phyloP scores from a whole-genome alignment of 257 asterid species.

The Nicotiana attenuata region DNA sequence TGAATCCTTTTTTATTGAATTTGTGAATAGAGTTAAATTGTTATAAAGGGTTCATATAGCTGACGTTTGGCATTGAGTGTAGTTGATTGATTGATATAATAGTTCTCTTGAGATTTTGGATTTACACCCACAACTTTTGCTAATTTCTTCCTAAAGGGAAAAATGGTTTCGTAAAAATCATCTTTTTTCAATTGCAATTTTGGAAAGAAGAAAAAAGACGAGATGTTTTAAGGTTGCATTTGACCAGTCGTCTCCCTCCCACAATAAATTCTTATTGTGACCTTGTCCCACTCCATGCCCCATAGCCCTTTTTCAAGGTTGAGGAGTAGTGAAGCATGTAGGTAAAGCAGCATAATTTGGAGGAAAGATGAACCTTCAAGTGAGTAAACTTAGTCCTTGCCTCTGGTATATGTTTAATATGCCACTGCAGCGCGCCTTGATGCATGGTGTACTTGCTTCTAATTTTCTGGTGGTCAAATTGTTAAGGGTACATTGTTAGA shows the following conservation, averaged over 20 bases:
- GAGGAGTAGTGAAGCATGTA: not conserved
- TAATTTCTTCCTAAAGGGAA: not conserved
- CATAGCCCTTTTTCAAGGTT: not conserved
- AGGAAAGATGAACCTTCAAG: not conserved
- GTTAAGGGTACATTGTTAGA: not conserved
- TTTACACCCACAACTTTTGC: not conserved
- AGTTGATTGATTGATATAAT: not conserved
- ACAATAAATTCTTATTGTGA: not conserved
- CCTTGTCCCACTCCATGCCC: not conserved
- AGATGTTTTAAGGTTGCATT: not conserved
- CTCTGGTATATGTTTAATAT: not conserved
- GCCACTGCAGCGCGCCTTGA: not conserved
- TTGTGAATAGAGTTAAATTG: no score
- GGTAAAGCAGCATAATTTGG: not conserved
- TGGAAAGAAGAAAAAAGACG: not conserved
- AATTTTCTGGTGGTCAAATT: not conserved
- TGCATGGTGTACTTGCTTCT: not conserved
- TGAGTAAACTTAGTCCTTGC: not conserved
- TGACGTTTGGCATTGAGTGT: not conserved
- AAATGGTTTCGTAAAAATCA: not conserved
- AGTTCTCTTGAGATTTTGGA: not conserved
- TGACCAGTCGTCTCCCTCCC: not conserved
- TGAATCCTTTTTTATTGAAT: no score
- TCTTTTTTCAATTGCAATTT: not conserved
- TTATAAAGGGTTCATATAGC: not conserved